These are phyloP conservation scores for Xylaria longipes DNA, from an alignment of 495 filamentous ascomycete species.

Conservation along the genomic window DNA sequence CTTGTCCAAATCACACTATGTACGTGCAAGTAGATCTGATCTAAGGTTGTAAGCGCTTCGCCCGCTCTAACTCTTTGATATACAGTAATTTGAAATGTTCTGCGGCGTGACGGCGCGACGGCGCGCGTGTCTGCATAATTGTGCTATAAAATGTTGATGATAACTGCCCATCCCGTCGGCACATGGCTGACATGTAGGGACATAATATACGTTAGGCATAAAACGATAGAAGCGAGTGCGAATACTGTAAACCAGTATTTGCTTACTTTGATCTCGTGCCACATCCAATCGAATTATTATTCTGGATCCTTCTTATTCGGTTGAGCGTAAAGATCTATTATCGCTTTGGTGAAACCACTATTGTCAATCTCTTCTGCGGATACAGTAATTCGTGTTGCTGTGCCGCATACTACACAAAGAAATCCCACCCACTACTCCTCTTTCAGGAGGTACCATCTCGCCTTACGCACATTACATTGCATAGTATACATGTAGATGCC, in stretches of 20 bases:
- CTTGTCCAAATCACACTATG: not conserved
- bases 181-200: not conserved
- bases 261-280: not conserved
- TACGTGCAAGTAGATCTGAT: conserved; percentile 9
- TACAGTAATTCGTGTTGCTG: conserved; percentile 15
- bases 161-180: not conserved
- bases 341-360: not conserved
- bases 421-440: conserved; percentile 1
- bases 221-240: not conserved
- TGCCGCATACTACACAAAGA: not conserved
- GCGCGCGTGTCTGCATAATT: not conserved
- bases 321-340: not conserved
- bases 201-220: not conserved
- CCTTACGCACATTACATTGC: not conserved
- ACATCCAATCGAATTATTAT: not conserved
- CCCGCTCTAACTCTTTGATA: not conserved
- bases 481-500: not conserved
- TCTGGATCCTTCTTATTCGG: not conserved
- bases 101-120: not conserved
- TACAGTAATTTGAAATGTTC: conserved; percentile 20
- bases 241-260: not conserved
- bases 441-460: not conserved
- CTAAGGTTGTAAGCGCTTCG: not conserved
- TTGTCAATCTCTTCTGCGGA: conserved; percentile 1
- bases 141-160: not conserved